Evolutionary conservation across 139 green algal species (phyloP).

Genomic region (Chlorella sorokiniana): DNA sequence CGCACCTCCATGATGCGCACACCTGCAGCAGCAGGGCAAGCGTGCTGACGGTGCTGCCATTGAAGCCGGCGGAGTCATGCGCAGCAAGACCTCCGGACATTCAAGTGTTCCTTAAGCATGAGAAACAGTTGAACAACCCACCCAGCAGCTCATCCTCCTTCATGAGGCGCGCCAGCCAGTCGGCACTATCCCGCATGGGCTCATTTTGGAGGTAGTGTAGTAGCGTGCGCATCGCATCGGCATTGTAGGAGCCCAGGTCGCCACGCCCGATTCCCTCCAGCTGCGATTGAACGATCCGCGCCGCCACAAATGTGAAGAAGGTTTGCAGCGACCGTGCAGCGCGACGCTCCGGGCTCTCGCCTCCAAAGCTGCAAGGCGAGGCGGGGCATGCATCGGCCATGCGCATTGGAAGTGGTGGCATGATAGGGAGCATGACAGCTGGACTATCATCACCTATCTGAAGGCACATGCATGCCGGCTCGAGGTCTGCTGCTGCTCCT

Average conservation of each 20-base stretch:
- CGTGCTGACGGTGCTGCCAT: too few relatives aligned
- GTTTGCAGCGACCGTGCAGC: conserved; percentile 61
- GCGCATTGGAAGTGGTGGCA: too few relatives aligned
- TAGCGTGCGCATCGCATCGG: conserved; percentile 28
- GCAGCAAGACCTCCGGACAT: too few relatives aligned
- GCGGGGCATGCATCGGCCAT: conserved; percentile 1
- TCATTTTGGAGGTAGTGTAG: conserved; percentile 43
- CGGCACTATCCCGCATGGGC: conserved; percentile 18
- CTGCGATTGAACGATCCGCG: conserved; percentile 68
- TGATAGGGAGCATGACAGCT: too few relatives aligned
- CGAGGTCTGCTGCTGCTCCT: background rate
- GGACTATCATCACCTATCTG: conserved; percentile 12
- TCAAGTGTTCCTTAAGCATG: background rate
- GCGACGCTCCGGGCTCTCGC: conserved; percentile 70
- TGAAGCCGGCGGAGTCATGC: too few relatives aligned
- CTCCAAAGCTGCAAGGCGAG: conserved; percentile 65
- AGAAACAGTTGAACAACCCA: background rate
- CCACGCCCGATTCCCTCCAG: conserved; percentile 72
- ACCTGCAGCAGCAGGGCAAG: conserved; percentile 36
- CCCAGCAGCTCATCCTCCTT: conserved; percentile 38
- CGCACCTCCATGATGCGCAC: conserved; percentile 82
- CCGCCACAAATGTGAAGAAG: conserved; percentile 80
- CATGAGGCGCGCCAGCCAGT: conserved; percentile 46
- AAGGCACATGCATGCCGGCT: conserved; percentile 11
- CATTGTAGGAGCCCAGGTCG: conserved; percentile 63